Evolutionary conservation across 768 basidiomycete genomes (phyloP).

Genomic region (Psilocybe cubensis): DNA sequence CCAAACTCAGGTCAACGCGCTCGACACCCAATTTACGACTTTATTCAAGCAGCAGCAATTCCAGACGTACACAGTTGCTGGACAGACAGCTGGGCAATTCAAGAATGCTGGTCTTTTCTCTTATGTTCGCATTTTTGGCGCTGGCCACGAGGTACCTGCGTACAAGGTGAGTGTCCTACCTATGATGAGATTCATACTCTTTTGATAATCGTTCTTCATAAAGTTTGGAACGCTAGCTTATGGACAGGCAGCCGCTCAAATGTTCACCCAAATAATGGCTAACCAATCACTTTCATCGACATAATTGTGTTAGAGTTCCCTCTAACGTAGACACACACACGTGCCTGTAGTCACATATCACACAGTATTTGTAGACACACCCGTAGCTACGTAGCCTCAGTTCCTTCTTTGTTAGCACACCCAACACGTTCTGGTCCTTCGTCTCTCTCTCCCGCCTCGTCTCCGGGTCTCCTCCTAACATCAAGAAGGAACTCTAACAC

Average conservation of each 20-base stretch:
- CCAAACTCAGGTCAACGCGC: conserved; percentile 40
- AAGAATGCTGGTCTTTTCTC: conserved; percentile 64
- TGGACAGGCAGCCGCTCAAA: conserved; percentile 47
- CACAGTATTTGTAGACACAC: too few species aligned
- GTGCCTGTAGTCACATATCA: too few species aligned
- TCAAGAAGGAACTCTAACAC: too few species aligned
- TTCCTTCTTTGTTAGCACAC: too few species aligned
- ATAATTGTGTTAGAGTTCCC: background rate
- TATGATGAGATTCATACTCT: background rate
- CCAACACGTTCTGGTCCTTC: too few species aligned
- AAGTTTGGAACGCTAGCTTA: conserved; percentile 37
- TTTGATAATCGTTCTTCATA: background rate
- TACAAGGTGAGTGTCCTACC: conserved; percentile 35
- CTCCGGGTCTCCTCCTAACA: too few species aligned
- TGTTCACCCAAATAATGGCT: conserved; percentile 47
- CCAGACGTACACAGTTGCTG: conserved; percentile 51
- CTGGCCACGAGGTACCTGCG: conserved; percentile 52
- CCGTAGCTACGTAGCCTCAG: too few species aligned
- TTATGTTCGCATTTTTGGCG: conserved; percentile 54
- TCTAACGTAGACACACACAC: too few species aligned
- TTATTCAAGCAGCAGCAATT: conserved; percentile 46
- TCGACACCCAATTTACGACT: conserved; percentile 49
- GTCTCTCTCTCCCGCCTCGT: too few species aligned
- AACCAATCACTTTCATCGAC: conserved; percentile 24
- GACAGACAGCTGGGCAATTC: conserved; percentile 51